These are phyloP conservation scores for Sonneratia alba DNA, from an alignment of 345 rosid genomes.

Conservation along the genomic window DNA sequence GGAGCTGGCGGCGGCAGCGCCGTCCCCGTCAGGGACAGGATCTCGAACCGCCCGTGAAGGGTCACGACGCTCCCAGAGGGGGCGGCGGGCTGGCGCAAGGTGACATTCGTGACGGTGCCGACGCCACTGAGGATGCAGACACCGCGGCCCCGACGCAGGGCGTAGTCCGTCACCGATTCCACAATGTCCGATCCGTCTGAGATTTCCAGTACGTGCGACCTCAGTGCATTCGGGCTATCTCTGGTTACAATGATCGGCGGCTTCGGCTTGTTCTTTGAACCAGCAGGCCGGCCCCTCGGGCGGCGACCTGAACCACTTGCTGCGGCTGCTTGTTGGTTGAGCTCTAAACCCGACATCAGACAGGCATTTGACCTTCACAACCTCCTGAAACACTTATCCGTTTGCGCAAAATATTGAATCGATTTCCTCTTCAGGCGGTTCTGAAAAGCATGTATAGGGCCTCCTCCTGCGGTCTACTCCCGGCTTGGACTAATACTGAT, in stretches of 20 bases:
- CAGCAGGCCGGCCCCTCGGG: slow-evolving; percentile 65
- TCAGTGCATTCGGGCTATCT: slow-evolving; percentile 58
- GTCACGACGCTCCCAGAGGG: slow-evolving; percentile 52
- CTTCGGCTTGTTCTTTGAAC: slow-evolving; percentile 65
- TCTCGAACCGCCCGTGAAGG: slow-evolving; percentile 65
- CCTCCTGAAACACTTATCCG: neutral
- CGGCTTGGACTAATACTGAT: neutral
- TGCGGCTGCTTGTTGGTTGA: slow-evolving; percentile 18
- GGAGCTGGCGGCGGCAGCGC: slow-evolving; percentile 70
- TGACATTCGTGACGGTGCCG: slow-evolving; percentile 57
- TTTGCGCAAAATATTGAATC: neutral
- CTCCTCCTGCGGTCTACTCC: neutral
- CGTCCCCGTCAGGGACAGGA: slow-evolving; percentile 56
- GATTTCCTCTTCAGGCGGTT: neutral
- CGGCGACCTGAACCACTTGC: slow-evolving; percentile 33
- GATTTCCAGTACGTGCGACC: slow-evolving; percentile 57
- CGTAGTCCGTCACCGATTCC: slow-evolving; percentile 42
- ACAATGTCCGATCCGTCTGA: slow-evolving; percentile 50
- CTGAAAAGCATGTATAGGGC: neutral
- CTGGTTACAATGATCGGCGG: slow-evolving; percentile 57
- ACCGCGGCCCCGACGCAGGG: slow-evolving; percentile 55
- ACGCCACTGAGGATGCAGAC: slow-evolving; percentile 53
- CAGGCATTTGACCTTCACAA: neutral
- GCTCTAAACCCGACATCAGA: neutral
- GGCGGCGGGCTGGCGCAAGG: slow-evolving; percentile 48